phyloP scores from a whole-genome alignment of 192 early-diverging fungal species.

The Rhizoclosmatium globosum region DNA sequence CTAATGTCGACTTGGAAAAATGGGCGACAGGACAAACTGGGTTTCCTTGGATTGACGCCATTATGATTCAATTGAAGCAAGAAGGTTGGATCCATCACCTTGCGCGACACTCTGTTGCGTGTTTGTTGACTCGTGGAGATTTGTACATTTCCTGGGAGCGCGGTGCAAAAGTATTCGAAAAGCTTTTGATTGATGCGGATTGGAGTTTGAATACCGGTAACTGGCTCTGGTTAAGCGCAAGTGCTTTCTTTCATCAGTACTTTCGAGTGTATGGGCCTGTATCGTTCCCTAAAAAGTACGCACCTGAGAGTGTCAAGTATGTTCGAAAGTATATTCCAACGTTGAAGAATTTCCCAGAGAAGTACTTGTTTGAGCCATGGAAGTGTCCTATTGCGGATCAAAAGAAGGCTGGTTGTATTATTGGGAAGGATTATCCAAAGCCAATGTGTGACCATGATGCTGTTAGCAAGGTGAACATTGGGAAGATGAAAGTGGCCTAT shows the following conservation, averaged over 20 bases:
- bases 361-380: slow-evolving; percentile 38
- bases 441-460: slow-evolving; percentile 31
- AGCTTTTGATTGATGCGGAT: slow-evolving; percentile 41
- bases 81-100: slow-evolving; percentile 54
- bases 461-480: slow-evolving; percentile 25
- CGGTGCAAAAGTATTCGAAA: slow-evolving; percentile 46
- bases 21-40: slow-evolving; percentile 39
- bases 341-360: slow-evolving; percentile 30
- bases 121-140: slow-evolving; percentile 48
- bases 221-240: slow-evolving; percentile 49
- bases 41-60: slow-evolving; percentile 50
- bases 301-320: slow-evolving; percentile 2
- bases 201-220: slow-evolving; percentile 39
- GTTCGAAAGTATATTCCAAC: slow-evolving; percentile 39
- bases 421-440: slow-evolving; percentile 37
- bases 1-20: slow-evolving; percentile 26
- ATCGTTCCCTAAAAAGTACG: slow-evolving; percentile 43
- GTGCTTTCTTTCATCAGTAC: slow-evolving; percentile 42
- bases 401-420: slow-evolving; percentile 34
- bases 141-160: slow-evolving; percentile 43
- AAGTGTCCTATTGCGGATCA: slow-evolving; percentile 20
- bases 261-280: slow-evolving; percentile 43
- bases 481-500: slow-evolving; percentile 29
- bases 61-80: slow-evolving; percentile 41
- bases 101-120: slow-evolving; percentile 43